phyloP scores from a whole-genome alignment of 306 rosid genomes.

The Styphnolobium japonicum region DNA sequence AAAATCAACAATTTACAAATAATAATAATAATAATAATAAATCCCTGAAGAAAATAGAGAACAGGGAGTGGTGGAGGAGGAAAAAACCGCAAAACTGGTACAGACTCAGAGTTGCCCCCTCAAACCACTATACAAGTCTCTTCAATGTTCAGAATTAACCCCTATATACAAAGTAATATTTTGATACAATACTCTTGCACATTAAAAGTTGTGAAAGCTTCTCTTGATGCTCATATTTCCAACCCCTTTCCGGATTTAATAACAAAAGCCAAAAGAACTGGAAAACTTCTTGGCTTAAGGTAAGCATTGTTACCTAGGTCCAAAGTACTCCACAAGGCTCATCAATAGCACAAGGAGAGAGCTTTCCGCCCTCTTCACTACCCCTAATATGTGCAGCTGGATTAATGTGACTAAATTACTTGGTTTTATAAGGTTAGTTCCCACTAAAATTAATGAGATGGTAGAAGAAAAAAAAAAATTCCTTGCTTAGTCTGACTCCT shows the following conservation, averaged over 20 bases:
- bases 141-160: constrained; percentile 18
- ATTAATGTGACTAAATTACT: background rate
- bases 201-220: constrained; percentile 6
- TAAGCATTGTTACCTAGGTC: background rate
- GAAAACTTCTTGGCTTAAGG: constrained; percentile 23
- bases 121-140: constrained; percentile 17
- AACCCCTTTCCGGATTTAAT: background rate
- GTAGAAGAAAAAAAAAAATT: constrained; percentile 2
- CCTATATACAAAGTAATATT: background rate
- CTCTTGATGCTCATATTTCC: constrained; percentile 8
- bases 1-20: constrained; percentile 5
- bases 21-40: too few relatives aligned
- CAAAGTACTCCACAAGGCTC: background rate
- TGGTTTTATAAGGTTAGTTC: constrained; percentile 1
- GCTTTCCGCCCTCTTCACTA: background rate
- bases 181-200: background rate
- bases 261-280: constrained; percentile 14
- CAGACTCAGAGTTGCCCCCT: background rate
- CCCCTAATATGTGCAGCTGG: background rate
- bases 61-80: background rate
- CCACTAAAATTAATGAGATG: background rate
- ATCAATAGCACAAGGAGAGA: background rate
- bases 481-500: constrained; percentile 15
- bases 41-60: background rate
- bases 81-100: background rate